Conservation (phyloP, 768 basidiomycete genomes). For the Psilocybe cyanescens region DNA sequence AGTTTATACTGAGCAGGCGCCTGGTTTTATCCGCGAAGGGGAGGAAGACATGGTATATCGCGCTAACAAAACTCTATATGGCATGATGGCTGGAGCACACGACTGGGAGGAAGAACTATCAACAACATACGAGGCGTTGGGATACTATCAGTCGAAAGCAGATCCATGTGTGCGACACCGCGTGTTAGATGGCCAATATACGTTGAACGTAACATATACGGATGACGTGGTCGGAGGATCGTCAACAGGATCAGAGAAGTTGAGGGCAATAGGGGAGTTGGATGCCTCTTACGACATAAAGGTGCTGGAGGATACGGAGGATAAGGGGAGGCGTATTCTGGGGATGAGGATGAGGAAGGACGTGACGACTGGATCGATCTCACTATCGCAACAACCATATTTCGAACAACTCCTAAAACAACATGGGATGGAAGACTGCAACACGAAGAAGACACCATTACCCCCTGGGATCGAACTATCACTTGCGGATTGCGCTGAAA, state of each 20-base stretch:
- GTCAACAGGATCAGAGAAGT: neutral
- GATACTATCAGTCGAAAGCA: slow-evolving; percentile 2
- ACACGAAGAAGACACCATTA: slow-evolving; percentile 6
- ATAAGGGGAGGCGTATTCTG: neutral
- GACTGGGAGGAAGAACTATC: neutral
- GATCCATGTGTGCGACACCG: neutral
- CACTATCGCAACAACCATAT: neutral
- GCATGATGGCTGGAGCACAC: neutral
- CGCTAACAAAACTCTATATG: slow-evolving; percentile 1
- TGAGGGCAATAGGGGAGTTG: slow-evolving; percentile 2
- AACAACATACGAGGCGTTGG: neutral
- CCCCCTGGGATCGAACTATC: slow-evolving; percentile 12
- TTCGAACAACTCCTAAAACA: neutral
- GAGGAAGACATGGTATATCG: neutral
- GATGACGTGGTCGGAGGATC: slow-evolving; percentile 1
- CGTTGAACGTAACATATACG: slow-evolving; percentile 5
- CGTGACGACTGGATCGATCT: neutral
- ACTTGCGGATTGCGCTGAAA: neutral
- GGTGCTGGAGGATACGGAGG: neutral
- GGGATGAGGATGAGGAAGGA: neutral
- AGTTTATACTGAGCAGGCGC: too few relatives aligned
- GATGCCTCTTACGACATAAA: slow-evolving; percentile 3
- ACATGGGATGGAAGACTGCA: neutral
- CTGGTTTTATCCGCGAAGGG: too few relatives aligned
- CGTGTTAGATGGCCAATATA: neutral